Conservation (phyloP, 2,329 filamentous ascomycete genomes). For the Penicillium glabrum region DNA sequence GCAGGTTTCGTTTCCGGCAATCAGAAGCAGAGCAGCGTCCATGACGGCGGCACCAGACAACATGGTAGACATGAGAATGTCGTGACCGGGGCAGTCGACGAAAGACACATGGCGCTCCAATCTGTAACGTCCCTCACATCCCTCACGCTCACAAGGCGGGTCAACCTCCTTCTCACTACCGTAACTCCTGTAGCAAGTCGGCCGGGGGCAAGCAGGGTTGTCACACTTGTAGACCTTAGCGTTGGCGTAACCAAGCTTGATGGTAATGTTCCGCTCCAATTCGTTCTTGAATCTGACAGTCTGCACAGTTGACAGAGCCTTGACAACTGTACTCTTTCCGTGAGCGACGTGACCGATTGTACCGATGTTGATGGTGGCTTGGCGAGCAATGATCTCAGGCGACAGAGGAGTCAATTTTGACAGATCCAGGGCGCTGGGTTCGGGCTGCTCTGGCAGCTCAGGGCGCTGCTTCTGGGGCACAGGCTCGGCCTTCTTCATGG, state of each 20-base stretch:
- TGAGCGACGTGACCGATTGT: slow-evolving; percentile 96
- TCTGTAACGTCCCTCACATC: slow-evolving; percentile 83
- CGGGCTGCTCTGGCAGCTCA: slow-evolving; percentile 82
- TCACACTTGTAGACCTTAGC: slow-evolving; percentile 99
- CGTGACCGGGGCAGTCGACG: slow-evolving; percentile 98
- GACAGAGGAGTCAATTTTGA: slow-evolving; percentile 78
- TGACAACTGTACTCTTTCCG: slow-evolving; percentile 64
- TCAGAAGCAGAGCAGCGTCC: slow-evolving; percentile 94
- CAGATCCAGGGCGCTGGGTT: slow-evolving; percentile 85
- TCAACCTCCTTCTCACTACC: slow-evolving; percentile 99
- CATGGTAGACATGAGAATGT: slow-evolving; percentile 69
- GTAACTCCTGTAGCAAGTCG: slow-evolving; percentile 93
- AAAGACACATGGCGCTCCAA: slow-evolving; percentile 87
- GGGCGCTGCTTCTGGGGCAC: slow-evolving; percentile 61
- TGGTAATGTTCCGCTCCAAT: slow-evolving; percentile 97
- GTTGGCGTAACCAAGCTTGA: slow-evolving; percentile 99
- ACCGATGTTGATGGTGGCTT: slow-evolving; percentile 97
- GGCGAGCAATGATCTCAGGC: slow-evolving; percentile 93
- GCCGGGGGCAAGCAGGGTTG: slow-evolving; percentile 83
- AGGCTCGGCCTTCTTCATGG: slow-evolving; percentile 70
- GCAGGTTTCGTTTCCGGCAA: slow-evolving; percentile 97
- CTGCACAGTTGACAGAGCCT: slow-evolving; percentile 98
- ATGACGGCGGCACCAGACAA: slow-evolving; percentile 98
- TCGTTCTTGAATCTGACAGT: slow-evolving; percentile 99
- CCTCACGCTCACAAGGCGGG: slow-evolving; percentile 90